A percentile compares a stretch with the other conserved stretches of the same genome.
phyloP scores from a whole-genome alignment of 441 rosid species.

The Adansonia rubrostipa region DNA sequence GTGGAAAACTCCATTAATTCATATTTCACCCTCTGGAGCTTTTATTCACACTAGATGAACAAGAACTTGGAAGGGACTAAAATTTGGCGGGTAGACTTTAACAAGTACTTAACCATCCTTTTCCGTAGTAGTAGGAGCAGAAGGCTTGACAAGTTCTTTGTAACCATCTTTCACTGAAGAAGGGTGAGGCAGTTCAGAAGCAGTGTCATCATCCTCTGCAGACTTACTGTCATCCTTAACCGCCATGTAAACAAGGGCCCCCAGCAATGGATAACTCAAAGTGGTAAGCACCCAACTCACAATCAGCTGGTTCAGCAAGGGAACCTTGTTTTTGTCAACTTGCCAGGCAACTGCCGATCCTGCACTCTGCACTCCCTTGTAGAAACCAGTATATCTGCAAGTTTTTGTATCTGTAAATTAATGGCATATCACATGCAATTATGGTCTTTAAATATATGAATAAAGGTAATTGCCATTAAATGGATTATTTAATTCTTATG shows the following conservation, averaged over 20 bases:
- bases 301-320: slow-evolving; percentile 46
- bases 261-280: slow-evolving; percentile 55
- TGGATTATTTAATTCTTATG: not conserved
- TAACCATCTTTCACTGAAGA: slow-evolving; percentile 12
- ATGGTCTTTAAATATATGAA: not conserved
- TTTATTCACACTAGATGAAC: slow-evolving; percentile 4
- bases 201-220: slow-evolving; percentile 22
- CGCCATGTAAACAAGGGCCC: slow-evolving; percentile 46
- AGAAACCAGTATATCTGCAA: slow-evolving; percentile 65
- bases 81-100: not conserved
- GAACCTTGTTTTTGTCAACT: slow-evolving; percentile 49
- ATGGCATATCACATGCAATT: not conserved
- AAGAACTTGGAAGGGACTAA: not conserved
- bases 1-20: not conserved
- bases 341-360: slow-evolving; percentile 74
- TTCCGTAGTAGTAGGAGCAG: not conserved
- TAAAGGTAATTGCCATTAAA: not conserved
- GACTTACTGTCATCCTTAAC: slow-evolving; percentile 44
- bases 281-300: slow-evolving; percentile 62
- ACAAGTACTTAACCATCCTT: slow-evolving; percentile 4
- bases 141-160: slow-evolving; percentile 15
- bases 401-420: not conserved
- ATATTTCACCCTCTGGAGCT: slow-evolving; percentile 5
- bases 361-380: slow-evolving; percentile 75
- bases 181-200: not conserved